Evolutionary conservation across 1,284 basidiomycete genomes (phyloP).

Genomic region (Trametes pubescens): DNA sequence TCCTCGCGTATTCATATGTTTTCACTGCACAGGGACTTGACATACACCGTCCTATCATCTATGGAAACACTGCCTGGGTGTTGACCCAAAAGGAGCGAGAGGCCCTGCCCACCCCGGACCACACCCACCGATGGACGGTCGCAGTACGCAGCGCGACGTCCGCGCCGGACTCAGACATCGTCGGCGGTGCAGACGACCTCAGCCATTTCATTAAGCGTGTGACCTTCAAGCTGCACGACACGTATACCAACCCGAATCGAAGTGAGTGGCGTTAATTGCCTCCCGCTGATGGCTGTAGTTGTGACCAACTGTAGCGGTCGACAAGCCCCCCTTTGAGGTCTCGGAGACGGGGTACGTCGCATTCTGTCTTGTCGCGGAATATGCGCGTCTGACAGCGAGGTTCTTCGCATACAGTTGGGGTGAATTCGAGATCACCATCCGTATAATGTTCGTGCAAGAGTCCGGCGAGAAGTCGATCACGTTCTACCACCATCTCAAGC

Average conservation of each 20-base stretch:
- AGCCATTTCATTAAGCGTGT: conserved; percentile 93
- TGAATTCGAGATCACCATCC: conserved; percentile 97
- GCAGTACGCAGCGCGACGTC: conserved; percentile 87
- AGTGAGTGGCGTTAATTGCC: conserved; percentile 60
- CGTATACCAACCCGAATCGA: conserved; percentile 90
- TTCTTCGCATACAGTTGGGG: conserved; percentile 92
- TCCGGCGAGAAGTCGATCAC: conserved; percentile 91
- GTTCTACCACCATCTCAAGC: conserved; percentile 92
- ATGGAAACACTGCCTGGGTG: conserved; percentile 93
- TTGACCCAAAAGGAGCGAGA: conserved; percentile 82
- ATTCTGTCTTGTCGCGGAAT: too few relatives aligned
- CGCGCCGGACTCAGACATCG: conserved; percentile 66
- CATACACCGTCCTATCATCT: conserved; percentile 92
- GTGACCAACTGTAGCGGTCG: conserved; percentile 68
- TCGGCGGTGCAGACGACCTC: conserved; percentile 89
- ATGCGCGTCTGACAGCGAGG: background rate
- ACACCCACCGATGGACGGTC: conserved; percentile 98
- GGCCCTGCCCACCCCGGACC: conserved; percentile 64
- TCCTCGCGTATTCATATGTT: conserved; percentile 10
- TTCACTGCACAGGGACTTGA: conserved; percentile 73
- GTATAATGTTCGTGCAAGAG: conserved; percentile 92
- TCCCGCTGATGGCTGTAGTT: conserved; percentile 1
- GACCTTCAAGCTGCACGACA: conserved; percentile 98
- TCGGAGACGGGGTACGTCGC: conserved; percentile 85
- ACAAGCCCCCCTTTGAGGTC: conserved; percentile 94